Base-by-base conservation (phyloP, 225 moss, liverwort and hornwort species). In the Ulota crispa region DNA sequence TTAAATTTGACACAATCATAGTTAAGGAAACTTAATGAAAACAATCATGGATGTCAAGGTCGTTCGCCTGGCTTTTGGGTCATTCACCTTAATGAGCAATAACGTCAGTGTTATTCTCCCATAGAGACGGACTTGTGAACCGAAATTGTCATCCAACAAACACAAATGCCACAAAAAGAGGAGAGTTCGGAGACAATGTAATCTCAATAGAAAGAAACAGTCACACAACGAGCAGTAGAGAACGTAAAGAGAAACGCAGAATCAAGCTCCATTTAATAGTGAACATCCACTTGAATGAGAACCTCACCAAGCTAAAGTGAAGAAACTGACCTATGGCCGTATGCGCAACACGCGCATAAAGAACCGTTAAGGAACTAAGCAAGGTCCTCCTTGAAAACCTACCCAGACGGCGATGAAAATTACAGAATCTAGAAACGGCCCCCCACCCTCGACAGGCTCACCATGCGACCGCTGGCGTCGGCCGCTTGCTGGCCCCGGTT, bases 391-490 rank as follows among this genome's bases (percentile, higher is more conserved):
- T 30, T 30, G 11, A 45, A 4, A 53, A 60, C 50, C 68, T 68
- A 36, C 24, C 45, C 75, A 76, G 61, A 76, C n/a, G 68, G 60
- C 26, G 21, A 34, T 68, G 55, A 53, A 7, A 59, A 50, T 60
- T 43, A 82, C 72, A 85, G 71, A 70, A 21, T 62, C 79, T 83
- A 89, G 73, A 82, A 89, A 24, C 89, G 84, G 68, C 70, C 73
- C 19, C 84, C 89, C 16, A 87, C 82, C 53, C 89, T 87, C 14
- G 92, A 91, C 88, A 98, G 73, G 85, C 93, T 95, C 52, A 95
- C 98, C 98, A 98, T 98, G 47, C 95, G 98, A 21, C 95, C 98
- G 75, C 92, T 92, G 39, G 92, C 93, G 73, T 93, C 95, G 1
- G 94, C 91, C 26, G 87, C 85, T 78, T 87, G 86, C 16, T 90